Evolutionary conservation across 768 basidiomycete genomes (phyloP).

Genomic region (Pleurotus tuber-regium): DNA sequence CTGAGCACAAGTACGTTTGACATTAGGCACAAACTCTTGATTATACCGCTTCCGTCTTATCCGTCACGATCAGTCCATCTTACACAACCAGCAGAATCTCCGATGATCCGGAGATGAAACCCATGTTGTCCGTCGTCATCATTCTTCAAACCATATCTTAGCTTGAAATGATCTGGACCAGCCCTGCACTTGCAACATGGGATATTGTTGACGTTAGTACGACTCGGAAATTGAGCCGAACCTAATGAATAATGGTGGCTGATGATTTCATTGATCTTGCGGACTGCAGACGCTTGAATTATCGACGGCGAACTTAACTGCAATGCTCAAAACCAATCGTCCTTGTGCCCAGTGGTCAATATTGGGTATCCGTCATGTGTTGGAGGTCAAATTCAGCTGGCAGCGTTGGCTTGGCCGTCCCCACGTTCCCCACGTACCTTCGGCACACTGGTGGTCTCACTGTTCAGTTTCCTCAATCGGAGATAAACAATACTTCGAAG

Average conservation of each 20-base stretch:
- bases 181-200: background rate
- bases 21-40: constrained; percentile 7
- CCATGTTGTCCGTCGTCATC: background rate
- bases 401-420: no score
- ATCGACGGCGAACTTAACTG: constrained; percentile 9
- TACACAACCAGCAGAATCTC: background rate
- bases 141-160: background rate
- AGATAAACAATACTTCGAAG: constrained; percentile 1
- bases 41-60: background rate
- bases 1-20: no score
- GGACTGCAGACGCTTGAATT: constrained; percentile 2
- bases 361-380: no score
- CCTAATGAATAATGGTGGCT: constrained; percentile 2
- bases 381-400: no score
- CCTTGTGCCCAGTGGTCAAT: no score
- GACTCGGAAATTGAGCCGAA: constrained; percentile 5
- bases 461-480: constrained; percentile 1
- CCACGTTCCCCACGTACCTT: no score
- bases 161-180: background rate
- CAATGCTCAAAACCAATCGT: no score
- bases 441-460: constrained; percentile 4
- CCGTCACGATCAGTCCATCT: constrained; percentile 2
- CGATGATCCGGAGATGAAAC: constrained; percentile 5
- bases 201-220: background rate
- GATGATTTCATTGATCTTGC: constrained; percentile 4